These are phyloP conservation scores for Tetracladium setigerum DNA, from an alignment of 495 filamentous ascomycete species.

Conservation along the genomic window DNA sequence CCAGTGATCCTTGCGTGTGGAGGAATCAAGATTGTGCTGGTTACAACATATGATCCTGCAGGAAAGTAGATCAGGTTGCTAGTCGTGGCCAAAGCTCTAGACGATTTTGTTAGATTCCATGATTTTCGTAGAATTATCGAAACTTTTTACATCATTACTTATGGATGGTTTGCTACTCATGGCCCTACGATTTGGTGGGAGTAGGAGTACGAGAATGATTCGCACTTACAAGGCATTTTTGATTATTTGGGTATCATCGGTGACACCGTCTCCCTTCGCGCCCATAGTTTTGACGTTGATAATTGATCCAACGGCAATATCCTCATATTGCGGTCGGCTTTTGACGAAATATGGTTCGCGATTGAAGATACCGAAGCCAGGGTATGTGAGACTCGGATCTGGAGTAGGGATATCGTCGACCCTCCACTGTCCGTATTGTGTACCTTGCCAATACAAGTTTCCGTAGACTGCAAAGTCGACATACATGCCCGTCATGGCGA, in stretches of 20 bases:
- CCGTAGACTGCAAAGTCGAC: constrained; percentile 5
- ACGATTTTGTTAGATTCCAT: too few species aligned
- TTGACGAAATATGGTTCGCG: constrained; percentile 12
- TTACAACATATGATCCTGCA: constrained; percentile 40
- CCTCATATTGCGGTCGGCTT: constrained; percentile 55
- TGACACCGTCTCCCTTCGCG: constrained; percentile 13
- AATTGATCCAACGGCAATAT: constrained; percentile 35
- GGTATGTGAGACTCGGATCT: background rate
- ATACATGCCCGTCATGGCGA: constrained; percentile 1
- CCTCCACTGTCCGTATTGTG: too few species aligned
- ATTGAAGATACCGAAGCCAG: background rate
- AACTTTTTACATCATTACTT: background rate
- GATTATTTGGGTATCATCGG: constrained; percentile 11
- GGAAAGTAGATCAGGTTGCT: constrained; percentile 14
- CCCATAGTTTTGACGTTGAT: constrained; percentile 24
- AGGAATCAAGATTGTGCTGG: constrained; percentile 43
- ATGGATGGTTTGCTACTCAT: too few species aligned
- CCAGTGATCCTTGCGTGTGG: constrained; percentile 40
- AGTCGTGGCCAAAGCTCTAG: too few species aligned
- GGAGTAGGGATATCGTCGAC: background rate
- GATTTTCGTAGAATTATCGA: background rate
- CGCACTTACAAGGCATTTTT: background rate
- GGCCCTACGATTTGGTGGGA: background rate
- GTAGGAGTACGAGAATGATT: too few species aligned
- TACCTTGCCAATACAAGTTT: constrained; percentile 9